Conservation (phyloP, 2,329 filamentous ascomycete species). For the Teratosphaeria destructans region DNA sequence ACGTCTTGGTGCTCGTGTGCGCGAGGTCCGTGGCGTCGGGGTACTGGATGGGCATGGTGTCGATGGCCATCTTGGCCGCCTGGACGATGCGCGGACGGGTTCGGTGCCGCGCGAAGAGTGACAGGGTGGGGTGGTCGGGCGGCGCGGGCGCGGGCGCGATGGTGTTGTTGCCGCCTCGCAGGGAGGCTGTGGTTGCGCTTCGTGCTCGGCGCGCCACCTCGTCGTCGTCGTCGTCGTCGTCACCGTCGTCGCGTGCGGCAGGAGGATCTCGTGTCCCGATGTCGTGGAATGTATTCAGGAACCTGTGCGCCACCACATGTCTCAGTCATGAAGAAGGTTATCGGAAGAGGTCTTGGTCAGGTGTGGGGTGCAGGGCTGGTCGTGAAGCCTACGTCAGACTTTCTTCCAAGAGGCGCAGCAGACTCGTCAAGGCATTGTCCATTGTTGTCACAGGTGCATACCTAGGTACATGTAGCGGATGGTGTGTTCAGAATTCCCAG, state of each 20-base stretch:
- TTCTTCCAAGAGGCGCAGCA: background rate
- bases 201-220: background rate
- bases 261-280: background rate
- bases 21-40: slow-evolving; percentile 38
- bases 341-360: background rate
- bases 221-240: background rate
- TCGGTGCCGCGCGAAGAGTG: background rate
- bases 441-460: background rate
- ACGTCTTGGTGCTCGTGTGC: slow-evolving; percentile 29
- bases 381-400: background rate
- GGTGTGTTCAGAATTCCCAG: background rate
- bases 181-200: background rate
- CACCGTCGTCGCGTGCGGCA: background rate
- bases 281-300: background rate
- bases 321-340: background rate
- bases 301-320: background rate
- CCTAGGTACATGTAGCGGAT: background rate
- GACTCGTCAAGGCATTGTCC: background rate
- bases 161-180: background rate
- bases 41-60: slow-evolving; percentile 15
- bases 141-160: background rate
- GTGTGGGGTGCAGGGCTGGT: background rate
- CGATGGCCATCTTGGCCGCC: background rate
- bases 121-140: background rate
- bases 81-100: background rate